Evolutionary conservation across 257 asterid genomes (phyloP).

Genomic region (Nicotiana noctiflora): DNA sequence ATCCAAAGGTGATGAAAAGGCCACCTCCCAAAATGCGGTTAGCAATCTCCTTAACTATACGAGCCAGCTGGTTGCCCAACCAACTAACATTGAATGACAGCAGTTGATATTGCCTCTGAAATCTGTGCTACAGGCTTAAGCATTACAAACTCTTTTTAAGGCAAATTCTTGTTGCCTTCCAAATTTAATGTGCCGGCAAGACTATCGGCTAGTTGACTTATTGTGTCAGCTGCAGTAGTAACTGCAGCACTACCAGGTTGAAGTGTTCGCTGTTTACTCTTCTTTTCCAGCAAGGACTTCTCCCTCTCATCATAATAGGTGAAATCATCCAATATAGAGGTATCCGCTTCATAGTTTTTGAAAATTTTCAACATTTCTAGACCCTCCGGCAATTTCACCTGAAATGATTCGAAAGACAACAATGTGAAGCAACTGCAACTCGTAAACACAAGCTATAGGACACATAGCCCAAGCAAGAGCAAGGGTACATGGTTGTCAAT

Average conservation of each 20-base stretch:
- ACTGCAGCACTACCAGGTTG: conserved; percentile 35
- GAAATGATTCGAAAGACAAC: conserved; percentile 11
- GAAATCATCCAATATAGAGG: conserved; percentile 91
- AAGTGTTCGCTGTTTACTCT: conserved; percentile 62
- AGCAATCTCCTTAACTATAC: conserved; percentile 26
- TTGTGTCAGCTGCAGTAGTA: conserved; percentile 44
- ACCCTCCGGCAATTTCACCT: conserved; percentile 92
- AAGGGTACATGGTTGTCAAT: background rate
- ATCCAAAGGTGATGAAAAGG: conserved; percentile 33
- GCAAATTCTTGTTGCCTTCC: conserved; percentile 48
- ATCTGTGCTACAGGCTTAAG: conserved; percentile 24
- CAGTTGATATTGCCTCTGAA: conserved; percentile 15
- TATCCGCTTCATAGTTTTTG: conserved; percentile 74
- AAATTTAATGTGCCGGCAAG: conserved; percentile 59
- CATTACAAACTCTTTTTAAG: conserved; percentile 42
- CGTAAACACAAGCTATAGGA: background rate
- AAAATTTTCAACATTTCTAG: conserved; percentile 84
- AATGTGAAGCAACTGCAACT: background rate
- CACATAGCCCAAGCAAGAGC: background rate
- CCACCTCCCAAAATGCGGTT: conserved; percentile 46
- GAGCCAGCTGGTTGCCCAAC: conserved; percentile 14
- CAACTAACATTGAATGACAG: conserved; percentile 22
- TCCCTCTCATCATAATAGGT: conserved; percentile 81
- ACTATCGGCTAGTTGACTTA: conserved; percentile 68
- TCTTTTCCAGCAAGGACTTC: conserved; percentile 66